Evolutionary conservation across 2,329 filamentous ascomycete genomes (phyloP).

Genomic region (Sporothrix brunneoviolacea): DNA sequence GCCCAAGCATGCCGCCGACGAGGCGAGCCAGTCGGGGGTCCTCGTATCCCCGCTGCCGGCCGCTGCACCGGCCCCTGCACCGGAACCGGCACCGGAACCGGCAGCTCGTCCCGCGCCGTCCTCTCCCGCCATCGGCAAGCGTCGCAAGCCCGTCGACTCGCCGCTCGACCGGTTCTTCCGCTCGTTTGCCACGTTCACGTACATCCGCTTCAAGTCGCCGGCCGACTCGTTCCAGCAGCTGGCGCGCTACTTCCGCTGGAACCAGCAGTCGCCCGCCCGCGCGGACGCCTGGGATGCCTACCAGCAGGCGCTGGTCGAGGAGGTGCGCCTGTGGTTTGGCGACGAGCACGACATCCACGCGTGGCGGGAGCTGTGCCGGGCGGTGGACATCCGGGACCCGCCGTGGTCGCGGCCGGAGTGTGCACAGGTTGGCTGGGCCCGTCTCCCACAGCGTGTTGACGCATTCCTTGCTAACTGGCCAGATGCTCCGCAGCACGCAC

Average conservation of each 20-base stretch:
- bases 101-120: too few species aligned
- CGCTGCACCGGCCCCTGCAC: too few species aligned
- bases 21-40: not conserved
- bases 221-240: constrained; percentile 3
- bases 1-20: not conserved
- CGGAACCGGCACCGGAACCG: not conserved
- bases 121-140: too few species aligned
- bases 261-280: not conserved
- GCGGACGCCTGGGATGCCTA: not conserved
- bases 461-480: not conserved
- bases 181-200: not conserved
- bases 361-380: constrained; percentile 8
- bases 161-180: constrained; percentile 10
- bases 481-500: not conserved
- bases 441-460: too few species aligned
- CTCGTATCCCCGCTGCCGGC: too few species aligned
- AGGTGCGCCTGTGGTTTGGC: constrained; percentile 10
- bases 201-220: not conserved
- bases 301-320: not conserved
- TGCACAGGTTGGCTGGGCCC: not conserved
- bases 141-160: not conserved
- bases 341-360: not conserved
- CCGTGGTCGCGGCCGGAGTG: not conserved
- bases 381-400: not conserved
- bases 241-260: not conserved